These are phyloP conservation scores for Neonectria neomacrospora DNA, from an alignment of 2,329 filamentous ascomycete genomes.

Conservation along the genomic window DNA sequence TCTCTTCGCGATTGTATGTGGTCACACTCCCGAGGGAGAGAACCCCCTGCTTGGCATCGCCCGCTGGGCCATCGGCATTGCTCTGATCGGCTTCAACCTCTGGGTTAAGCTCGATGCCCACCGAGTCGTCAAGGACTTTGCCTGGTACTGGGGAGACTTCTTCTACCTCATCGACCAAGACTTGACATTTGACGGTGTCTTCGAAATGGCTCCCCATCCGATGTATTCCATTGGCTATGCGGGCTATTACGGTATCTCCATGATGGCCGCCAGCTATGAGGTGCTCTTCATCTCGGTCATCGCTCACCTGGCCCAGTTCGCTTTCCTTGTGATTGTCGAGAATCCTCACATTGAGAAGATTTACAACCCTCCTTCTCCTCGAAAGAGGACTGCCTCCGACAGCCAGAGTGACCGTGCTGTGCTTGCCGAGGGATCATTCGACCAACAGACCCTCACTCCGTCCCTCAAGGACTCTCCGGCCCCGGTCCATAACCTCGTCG, in stretches of 20 bases:
- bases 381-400: slow-evolving; percentile 60
- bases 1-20: slow-evolving; percentile 92
- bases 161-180: slow-evolving; percentile 99
- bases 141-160: slow-evolving; percentile 99
- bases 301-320: slow-evolving; percentile 93
- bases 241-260: slow-evolving; percentile 97
- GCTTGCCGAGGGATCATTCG: slow-evolving; percentile 41
- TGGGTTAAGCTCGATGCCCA: slow-evolving; percentile 99
- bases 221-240: slow-evolving; percentile 99
- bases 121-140: slow-evolving; percentile 97
- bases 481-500: slow-evolving; percentile 84
- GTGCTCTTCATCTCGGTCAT: slow-evolving; percentile 97
- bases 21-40: slow-evolving; percentile 79
- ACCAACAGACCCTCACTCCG: slow-evolving; percentile 39
- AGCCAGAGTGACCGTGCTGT: slow-evolving; percentile 46
- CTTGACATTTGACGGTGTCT: slow-evolving; percentile 97
- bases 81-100: slow-evolving; percentile 90
- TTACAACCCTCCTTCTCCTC: slow-evolving; percentile 90
- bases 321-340: slow-evolving; percentile 90
- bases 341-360: slow-evolving; percentile 98
- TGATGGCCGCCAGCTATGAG: slow-evolving; percentile 98
- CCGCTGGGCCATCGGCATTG: slow-evolving; percentile 82
- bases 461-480: slow-evolving; percentile 60
- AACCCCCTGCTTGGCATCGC: slow-evolving; percentile 72
- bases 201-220: slow-evolving; percentile 97